phyloP scores from a whole-genome alignment of 2,329 filamentous ascomycete species.

The Clonostachys chloroleuca region DNA sequence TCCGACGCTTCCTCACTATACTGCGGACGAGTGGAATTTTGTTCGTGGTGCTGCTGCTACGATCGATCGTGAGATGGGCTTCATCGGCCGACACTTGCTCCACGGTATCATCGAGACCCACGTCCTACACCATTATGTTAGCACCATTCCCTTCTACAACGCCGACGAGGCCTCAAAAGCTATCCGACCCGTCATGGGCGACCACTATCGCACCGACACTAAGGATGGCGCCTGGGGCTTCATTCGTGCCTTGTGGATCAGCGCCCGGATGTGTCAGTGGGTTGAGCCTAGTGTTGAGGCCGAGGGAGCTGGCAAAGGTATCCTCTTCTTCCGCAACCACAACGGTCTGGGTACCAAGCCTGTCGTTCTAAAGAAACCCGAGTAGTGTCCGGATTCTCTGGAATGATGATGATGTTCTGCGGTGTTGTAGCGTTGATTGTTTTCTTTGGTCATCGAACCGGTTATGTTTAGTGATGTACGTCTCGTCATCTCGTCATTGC shows the following conservation, averaged over 20 bases:
- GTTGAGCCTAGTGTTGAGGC: constrained; percentile 87
- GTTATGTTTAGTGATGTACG: no score
- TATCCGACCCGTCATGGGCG: constrained; percentile 92
- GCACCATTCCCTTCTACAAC: constrained; percentile 93
- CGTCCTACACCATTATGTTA: constrained; percentile 96
- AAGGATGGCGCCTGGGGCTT: constrained; percentile 77
- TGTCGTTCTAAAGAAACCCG: no score
- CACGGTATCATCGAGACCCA: constrained; percentile 98
- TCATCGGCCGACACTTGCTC: constrained; percentile 84
- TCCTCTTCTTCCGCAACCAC: constrained; percentile 92
- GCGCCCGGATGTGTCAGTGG: constrained; percentile 89
- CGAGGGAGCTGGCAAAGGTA: constrained; percentile 73
- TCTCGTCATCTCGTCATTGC: no score
- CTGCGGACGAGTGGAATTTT: constrained; percentile 82
- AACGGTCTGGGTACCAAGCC: constrained; percentile 93
- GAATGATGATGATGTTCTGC: no score
- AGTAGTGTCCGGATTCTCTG: no score
- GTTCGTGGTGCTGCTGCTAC: constrained; percentile 90
- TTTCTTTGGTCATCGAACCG: no score
- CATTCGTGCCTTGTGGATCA: constrained; percentile 75
- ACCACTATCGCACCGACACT: constrained; percentile 85
- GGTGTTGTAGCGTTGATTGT: no score
- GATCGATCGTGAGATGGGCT: constrained; percentile 95
- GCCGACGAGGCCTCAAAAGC: constrained; percentile 92
- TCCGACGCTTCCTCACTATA: constrained; percentile 89